Conservation (phyloP, 805 yeast genomes). For the Pichia exigua region DNA sequence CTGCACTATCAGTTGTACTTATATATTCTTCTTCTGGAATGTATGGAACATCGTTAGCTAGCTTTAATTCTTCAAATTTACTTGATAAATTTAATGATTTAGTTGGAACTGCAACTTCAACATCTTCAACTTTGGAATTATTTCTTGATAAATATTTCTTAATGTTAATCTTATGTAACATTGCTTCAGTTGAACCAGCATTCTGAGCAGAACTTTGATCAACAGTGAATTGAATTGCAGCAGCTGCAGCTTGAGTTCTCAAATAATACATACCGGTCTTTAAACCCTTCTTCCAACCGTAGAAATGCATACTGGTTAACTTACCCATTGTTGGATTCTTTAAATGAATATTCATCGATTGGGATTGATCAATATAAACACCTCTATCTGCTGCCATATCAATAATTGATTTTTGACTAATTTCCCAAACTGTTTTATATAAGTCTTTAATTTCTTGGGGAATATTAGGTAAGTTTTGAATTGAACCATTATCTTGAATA, state of each 20-base stretch:
- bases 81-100: constrained; percentile 1
- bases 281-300: constrained; percentile 98
- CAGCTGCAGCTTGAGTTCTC: constrained; percentile 96
- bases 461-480: constrained; percentile 45
- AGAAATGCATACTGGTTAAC: constrained; percentile 95
- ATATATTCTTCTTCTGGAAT: constrained; percentile 24
- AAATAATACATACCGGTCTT: constrained; percentile 99
- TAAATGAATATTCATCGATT: constrained; percentile 86
- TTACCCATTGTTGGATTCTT: constrained; percentile 96
- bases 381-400: constrained; percentile 71
- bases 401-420: constrained; percentile 49
- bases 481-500: constrained; percentile 50
- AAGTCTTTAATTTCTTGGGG: constrained; percentile 47
- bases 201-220: constrained; percentile 37
- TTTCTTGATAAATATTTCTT: constrained; percentile 29
- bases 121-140: constrained; percentile 23
- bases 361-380: constrained; percentile 84
- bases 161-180: constrained; percentile 24
- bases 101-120: constrained; percentile 17
- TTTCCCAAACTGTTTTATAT: constrained; percentile 58
- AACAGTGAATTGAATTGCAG: constrained; percentile 91
- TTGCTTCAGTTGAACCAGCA: constrained; percentile 25
- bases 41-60: constrained; percentile 6
- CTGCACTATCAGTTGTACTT: background rate
- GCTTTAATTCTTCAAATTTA: constrained; percentile 5